A percentile compares a stretch with the other conserved stretches of the same genome.
phyloP scores from a whole-genome alignment of 2,329 filamentous ascomycete genomes.

The Pseudocercospora fuligena region DNA sequence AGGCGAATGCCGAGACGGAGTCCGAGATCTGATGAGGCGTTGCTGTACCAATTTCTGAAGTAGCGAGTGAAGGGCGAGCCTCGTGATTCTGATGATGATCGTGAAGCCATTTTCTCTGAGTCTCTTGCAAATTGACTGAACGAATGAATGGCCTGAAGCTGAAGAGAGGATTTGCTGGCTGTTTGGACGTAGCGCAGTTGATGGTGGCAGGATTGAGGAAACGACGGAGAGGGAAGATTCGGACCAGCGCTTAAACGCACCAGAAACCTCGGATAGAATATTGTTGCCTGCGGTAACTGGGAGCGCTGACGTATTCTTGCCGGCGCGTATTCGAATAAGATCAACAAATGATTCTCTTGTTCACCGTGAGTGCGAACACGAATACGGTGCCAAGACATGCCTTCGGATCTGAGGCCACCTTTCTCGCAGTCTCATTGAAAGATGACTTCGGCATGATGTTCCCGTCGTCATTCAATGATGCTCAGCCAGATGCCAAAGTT shows the following conservation, averaged over 20 bases:
- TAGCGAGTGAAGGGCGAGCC: conserved; percentile 15
- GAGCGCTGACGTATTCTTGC: too few relatives aligned
- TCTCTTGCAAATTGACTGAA: neutral
- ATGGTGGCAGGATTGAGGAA: too few relatives aligned
- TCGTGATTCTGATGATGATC: neutral
- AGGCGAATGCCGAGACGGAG: conserved; percentile 15
- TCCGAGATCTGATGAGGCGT: conserved; percentile 14
- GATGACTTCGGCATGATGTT: neutral
- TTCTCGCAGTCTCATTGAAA: neutral
- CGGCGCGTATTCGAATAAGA: too few relatives aligned
- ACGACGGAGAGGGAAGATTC: too few relatives aligned
- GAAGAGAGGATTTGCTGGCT: too few relatives aligned
- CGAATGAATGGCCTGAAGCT: too few relatives aligned
- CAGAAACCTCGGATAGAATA: too few relatives aligned
- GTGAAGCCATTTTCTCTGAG: neutral
- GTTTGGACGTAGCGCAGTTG: too few relatives aligned
- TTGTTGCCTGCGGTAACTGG: too few relatives aligned
- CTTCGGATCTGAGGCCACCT: neutral
- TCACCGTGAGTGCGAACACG: neutral
- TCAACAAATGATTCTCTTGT: too few relatives aligned
- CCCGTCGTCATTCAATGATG: neutral
- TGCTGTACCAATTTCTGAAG: conserved; percentile 15
- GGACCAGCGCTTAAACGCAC: too few relatives aligned
- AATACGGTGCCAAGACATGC: neutral
- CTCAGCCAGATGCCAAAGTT: neutral